Evolutionary conservation across 176 grass and related monocot species (phyloP).

Genomic region (Raddia distichophylla): DNA sequence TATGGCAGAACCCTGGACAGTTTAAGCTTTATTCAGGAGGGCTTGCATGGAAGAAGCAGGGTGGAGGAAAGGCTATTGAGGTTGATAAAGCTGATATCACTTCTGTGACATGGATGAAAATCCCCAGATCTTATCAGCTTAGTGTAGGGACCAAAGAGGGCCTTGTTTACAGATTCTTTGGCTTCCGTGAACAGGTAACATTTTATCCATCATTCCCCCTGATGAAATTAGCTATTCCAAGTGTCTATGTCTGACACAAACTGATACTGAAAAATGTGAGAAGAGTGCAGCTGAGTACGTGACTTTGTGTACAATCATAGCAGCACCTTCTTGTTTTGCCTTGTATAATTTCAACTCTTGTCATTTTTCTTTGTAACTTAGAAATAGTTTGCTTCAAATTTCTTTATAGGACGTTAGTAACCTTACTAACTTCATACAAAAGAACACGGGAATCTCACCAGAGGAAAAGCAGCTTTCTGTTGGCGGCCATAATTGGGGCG

Average conservation of each 20-base stretch:
- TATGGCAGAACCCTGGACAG: slow-evolving; percentile 74
- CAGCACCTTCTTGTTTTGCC: slow-evolving; percentile 10
- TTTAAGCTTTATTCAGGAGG: slow-evolving; percentile 73
- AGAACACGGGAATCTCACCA: slow-evolving; percentile 62
- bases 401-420: slow-evolving; percentile 75
- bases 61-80: slow-evolving; percentile 77
- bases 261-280: slow-evolving; percentile 26
- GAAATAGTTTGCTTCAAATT: slow-evolving; percentile 32
- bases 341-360: not conserved
- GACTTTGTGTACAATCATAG: slow-evolving; percentile 19
- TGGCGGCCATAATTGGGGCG: slow-evolving; percentile 85
- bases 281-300: not conserved
- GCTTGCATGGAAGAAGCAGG: slow-evolving; percentile 83
- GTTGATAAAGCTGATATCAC: slow-evolving; percentile 73
- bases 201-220: not conserved
- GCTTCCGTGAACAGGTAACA: slow-evolving; percentile 78
- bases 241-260: slow-evolving; percentile 5
- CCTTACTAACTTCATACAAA: slow-evolving; percentile 82
- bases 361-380: slow-evolving; percentile 12
- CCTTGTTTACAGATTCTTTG: slow-evolving; percentile 72
- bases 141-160: slow-evolving; percentile 72
- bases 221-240: slow-evolving; percentile 13
- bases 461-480: slow-evolving; percentile 94
- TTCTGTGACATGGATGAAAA: slow-evolving; percentile 71
- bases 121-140: slow-evolving; percentile 81